phyloP scores from a whole-genome alignment of 345 rosid genomes.

The Rhodomyrtus tomentosa region DNA sequence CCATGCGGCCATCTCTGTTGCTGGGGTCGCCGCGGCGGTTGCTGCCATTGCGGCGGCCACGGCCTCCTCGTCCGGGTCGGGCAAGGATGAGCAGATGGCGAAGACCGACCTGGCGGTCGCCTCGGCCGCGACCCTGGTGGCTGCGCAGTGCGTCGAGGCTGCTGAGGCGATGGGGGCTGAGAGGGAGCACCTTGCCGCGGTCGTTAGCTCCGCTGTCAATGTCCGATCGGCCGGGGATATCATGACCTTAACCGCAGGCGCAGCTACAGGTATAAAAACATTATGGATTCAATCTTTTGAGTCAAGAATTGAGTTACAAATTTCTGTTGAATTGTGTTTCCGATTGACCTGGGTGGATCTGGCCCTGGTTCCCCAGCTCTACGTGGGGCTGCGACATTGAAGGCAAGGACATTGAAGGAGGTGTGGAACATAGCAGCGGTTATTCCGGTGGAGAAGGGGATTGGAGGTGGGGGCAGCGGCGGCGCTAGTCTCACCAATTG shows the following conservation, averaged over 20 bases:
- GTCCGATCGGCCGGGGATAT: constrained; percentile 80
- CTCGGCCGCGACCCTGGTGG: constrained; percentile 79
- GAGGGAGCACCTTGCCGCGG: constrained; percentile 62
- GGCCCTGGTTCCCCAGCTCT: constrained; percentile 31
- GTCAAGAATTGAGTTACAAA: not conserved
- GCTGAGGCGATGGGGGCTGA: constrained; percentile 93
- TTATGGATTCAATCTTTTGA: not conserved
- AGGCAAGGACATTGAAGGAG: constrained; percentile 76
- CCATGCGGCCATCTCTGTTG: constrained; percentile 67
- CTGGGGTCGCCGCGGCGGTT: constrained; percentile 76
- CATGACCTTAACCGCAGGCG: constrained; percentile 82
- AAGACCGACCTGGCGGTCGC: constrained; percentile 83
- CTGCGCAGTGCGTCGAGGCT: constrained; percentile 82
- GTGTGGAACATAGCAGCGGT: constrained; percentile 95
- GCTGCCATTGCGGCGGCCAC: constrained; percentile 87
- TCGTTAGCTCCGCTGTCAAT: constrained; percentile 78
- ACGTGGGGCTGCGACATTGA: constrained; percentile 82
- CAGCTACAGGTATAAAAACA: constrained; percentile 54
- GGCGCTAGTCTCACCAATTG: constrained; percentile 45
- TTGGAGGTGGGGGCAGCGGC: constrained; percentile 22
- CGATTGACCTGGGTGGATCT: not conserved
- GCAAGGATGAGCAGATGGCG: constrained; percentile 70
- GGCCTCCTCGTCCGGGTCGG: constrained; percentile 42
- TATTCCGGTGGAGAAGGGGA: constrained; percentile 76
- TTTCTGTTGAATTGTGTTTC: not conserved